Percentiles rank a stretch among this genome's conserved stretches.
These are phyloP conservation scores for Lunularia cruciata DNA, from an alignment of 225 moss, liverwort and hornwort genomes.

Conservation along the genomic window DNA sequence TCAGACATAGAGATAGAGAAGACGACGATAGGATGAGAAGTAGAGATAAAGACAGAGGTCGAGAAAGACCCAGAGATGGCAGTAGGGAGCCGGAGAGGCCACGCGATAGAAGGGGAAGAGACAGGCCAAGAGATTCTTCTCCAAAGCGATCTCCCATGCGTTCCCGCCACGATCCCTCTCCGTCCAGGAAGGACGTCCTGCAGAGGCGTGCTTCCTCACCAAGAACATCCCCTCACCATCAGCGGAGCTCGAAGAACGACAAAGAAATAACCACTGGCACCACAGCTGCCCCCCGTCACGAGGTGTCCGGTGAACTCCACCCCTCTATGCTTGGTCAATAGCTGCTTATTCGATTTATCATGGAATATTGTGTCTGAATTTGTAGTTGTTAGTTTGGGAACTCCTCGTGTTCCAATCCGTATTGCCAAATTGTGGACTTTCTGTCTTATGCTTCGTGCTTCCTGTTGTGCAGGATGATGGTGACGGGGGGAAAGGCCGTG, in stretches of 20 bases:
- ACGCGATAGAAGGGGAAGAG: constrained; percentile 31
- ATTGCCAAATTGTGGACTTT: neutral
- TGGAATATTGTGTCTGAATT: no score
- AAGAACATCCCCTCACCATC: constrained; percentile 29
- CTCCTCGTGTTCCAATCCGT: neutral
- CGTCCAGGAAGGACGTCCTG: constrained; percentile 21
- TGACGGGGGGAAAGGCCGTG: constrained; percentile 24
- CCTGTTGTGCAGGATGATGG: constrained; percentile 29
- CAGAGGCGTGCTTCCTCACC: constrained; percentile 33
- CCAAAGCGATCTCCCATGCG: constrained; percentile 37
- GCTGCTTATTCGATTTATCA: no score
- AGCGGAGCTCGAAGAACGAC: constrained; percentile 31
- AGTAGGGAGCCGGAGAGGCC: constrained; percentile 37
- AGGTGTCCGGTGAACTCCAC: constrained; percentile 59
- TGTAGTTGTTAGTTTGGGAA: neutral
- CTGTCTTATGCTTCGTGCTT: neutral
- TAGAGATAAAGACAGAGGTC: constrained; percentile 31
- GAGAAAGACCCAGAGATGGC: constrained; percentile 24
- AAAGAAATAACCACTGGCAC: constrained; percentile 17
- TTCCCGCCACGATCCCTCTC: constrained; percentile 30
- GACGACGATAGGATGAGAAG: constrained; percentile 64
- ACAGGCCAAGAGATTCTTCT: constrained; percentile 28
- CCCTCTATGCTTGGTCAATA: constrained; percentile 20
- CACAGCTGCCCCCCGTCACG: constrained; percentile 38
- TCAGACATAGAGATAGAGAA: constrained; percentile 56